Evolutionary conservation across 2,329 filamentous ascomycete genomes (phyloP).

Genomic region (Sporothrix curviconia): DNA sequence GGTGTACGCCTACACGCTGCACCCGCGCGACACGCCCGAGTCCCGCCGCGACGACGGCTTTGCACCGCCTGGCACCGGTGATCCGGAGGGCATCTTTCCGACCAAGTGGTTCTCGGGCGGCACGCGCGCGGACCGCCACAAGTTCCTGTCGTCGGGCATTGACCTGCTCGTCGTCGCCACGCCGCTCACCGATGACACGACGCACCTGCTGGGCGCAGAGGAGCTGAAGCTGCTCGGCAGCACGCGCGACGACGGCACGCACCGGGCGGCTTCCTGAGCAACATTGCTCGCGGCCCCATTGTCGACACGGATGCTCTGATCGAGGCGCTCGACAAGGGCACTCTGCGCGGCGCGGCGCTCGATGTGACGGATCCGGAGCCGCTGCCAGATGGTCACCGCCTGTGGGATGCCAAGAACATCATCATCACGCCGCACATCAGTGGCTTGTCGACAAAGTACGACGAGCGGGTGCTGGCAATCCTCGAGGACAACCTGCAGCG

Average conservation of each 20-base stretch:
- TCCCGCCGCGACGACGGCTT: constrained; percentile 59
- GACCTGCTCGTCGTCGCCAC: constrained; percentile 48
- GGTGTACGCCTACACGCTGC: constrained; percentile 69
- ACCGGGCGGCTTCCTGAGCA: constrained; percentile 55
- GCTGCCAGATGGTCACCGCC: constrained; percentile 56
- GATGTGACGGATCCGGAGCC: constrained; percentile 79
- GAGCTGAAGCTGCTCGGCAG: constrained; percentile 41
- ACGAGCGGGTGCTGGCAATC: constrained; percentile 36
- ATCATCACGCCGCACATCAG: constrained; percentile 53
- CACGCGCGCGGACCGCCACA: constrained; percentile 37
- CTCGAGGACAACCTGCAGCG: constrained; percentile 34
- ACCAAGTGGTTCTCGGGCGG: constrained; percentile 45
- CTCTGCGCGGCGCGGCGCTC: constrained; percentile 58
- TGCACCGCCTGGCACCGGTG: constrained; percentile 59
- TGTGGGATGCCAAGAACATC: constrained; percentile 65
- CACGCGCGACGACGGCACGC: constrained; percentile 18
- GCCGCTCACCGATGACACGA: constrained; percentile 44
- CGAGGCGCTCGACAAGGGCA: constrained; percentile 44
- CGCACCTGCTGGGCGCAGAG: constrained; percentile 42
- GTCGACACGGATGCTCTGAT: constrained; percentile 52
- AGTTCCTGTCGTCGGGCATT: constrained; percentile 44
- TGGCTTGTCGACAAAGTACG: constrained; percentile 35
- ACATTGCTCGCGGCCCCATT: constrained; percentile 59
- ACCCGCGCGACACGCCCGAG: constrained; percentile 58
- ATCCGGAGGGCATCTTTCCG: constrained; percentile 43